phyloP scores from a whole-genome alignment of 305 asterid genomes.

The Fraxinus albicans region DNA sequence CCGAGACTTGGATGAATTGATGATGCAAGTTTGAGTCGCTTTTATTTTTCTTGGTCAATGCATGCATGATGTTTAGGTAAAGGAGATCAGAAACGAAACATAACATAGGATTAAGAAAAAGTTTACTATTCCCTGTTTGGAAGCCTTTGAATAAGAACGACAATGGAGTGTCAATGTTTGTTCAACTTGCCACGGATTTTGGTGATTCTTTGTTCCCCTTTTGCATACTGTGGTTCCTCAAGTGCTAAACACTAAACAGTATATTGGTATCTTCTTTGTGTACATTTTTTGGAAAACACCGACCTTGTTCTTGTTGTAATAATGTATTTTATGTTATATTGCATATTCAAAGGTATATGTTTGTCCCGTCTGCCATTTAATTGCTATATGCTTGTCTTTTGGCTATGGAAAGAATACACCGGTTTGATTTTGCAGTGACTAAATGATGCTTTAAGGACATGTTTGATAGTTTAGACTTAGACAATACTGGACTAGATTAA shows the following conservation, averaged over 20 bases:
- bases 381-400: neutral
- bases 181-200: neutral
- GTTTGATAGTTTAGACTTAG: neutral
- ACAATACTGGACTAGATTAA: neutral
- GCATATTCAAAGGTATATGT: neutral
- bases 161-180: neutral
- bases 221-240: neutral
- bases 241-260: neutral
- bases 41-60: neutral
- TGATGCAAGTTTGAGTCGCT: neutral
- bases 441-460: neutral
- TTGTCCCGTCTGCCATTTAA: slow-evolving; percentile 1
- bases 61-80: neutral
- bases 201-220: neutral
- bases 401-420: neutral
- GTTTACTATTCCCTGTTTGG: neutral
- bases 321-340: neutral
- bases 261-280: neutral
- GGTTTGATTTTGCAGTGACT: neutral
- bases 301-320: neutral
- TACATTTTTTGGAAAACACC: neutral
- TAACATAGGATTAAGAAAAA: neutral
- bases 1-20: neutral
- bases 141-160: neutral
- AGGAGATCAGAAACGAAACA: neutral